phyloP scores from a whole-genome alignment of 179 eudicot species.

The Beta lomatogona region DNA sequence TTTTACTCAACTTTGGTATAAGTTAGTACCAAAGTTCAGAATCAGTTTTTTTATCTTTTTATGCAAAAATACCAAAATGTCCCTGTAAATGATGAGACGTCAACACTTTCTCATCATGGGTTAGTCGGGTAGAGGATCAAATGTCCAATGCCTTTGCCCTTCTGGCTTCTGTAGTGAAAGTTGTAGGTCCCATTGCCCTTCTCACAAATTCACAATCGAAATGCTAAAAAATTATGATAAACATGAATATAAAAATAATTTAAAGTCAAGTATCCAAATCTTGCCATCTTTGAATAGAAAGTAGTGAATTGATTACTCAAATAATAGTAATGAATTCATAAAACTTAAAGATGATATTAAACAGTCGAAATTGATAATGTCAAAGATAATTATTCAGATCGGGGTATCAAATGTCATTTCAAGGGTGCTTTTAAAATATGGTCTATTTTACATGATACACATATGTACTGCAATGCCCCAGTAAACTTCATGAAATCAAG shows the following conservation, averaged over 20 bases:
- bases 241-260: background rate
- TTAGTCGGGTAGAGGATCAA: too few species aligned
- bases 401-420: slow-evolving; percentile 16
- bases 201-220: background rate
- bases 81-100: too few species aligned
- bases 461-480: slow-evolving; percentile 12
- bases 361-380: slow-evolving; percentile 5
- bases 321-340: background rate
- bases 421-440: slow-evolving; percentile 11
- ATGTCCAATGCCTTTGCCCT: too few species aligned
- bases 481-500: slow-evolving; percentile 31
- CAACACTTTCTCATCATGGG: too few species aligned
- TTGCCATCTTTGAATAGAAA: background rate
- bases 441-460: slow-evolving; percentile 10
- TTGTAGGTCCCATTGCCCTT: background rate
- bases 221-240: too few species aligned
- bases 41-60: too few species aligned
- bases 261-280: background rate
- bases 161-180: too few species aligned
- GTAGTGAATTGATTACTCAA: background rate
- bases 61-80: too few species aligned
- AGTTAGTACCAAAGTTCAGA: too few species aligned
- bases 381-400: slow-evolving; percentile 9
- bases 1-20: too few species aligned
- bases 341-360: background rate